Evolutionary conservation across 495 filamentous ascomycete species (phyloP), one percentile per base, ranked within the genome.

Genomic region (Sphaerosporella brunnea): DNA sequence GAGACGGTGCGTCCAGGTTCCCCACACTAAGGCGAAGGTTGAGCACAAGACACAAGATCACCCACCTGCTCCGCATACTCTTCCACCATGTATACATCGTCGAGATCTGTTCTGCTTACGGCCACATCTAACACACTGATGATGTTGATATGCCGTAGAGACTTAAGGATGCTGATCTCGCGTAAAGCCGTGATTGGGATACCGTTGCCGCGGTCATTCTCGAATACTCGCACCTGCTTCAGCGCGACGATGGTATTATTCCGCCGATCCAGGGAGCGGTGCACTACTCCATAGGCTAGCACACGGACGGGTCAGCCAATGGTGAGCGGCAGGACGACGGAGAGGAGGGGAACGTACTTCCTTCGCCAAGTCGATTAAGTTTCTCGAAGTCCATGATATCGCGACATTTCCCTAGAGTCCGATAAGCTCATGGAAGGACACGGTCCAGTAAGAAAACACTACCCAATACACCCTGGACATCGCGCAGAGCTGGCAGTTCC

Each of bases 11-110:
- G 65, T 56, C 57, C 50, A 63, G 55, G 48, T 48, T 60, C 53
- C 58, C 50, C 37, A 51, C n/a, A n/a, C n/a, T n/a, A n/a, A n/a
- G n/a, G n/a, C n/a, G n/a, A n/a, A n/a, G n/a, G n/a, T n/a, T n/a
- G n/a, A n/a, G n/a, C 35, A 53, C 41, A 46, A 46, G 23, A 23
- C 20, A 43, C 16, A 45, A 49, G 23, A 24, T 26, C 35, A 69
- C 67, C 57, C 63, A 69, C 66, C 67, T 69, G 65, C 56, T 69
- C 67, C 45, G 64, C 64, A 43, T 69, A 69, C 49, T 69, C 67
- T 67, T 68, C 68, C 39, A 69, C 66, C 67, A 69, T 68, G 51
- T 65, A 68, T 39, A 68, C 51, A 36, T 67, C 58, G 41, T 65
- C 63, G 46, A 68, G 54, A 36, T 59, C 54, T 24, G 51, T 48